These are phyloP conservation scores for Tillandsia fasciculata DNA, from an alignment of 176 grass and related monocot species.

Conservation along the genomic window DNA sequence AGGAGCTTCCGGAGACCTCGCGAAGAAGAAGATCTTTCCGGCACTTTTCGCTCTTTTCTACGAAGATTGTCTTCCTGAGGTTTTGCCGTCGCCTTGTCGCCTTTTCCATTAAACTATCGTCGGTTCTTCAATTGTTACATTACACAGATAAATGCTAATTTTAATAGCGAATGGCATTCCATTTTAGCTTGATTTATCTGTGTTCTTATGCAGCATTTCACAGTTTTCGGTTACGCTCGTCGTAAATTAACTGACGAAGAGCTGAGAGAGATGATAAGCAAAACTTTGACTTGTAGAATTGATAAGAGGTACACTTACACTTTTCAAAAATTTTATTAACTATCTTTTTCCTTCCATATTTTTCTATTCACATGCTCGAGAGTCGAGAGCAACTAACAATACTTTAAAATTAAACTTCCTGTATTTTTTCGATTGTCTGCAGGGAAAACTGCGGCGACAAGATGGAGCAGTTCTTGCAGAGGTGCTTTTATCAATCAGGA, in stretches of 20 bases:
- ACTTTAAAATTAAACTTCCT: neutral
- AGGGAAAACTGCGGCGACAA: slow-evolving; percentile 83
- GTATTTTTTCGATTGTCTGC: slow-evolving; percentile 8
- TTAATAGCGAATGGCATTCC: neutral
- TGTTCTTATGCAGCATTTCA: slow-evolving; percentile 71
- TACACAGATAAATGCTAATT: neutral
- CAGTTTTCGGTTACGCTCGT: slow-evolving; percentile 87
- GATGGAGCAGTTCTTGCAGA: slow-evolving; percentile 80
- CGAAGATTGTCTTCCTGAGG: slow-evolving; percentile 75
- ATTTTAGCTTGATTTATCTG: slow-evolving; percentile 21
- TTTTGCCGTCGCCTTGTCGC: slow-evolving; percentile 5
- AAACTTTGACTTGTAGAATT: slow-evolving; percentile 77
- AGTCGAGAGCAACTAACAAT: neutral
- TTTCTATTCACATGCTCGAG: neutral
- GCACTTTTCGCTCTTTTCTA: slow-evolving; percentile 88
- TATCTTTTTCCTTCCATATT: neutral
- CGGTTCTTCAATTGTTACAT: neutral
- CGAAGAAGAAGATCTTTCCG: slow-evolving; percentile 95
- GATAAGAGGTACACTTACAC: slow-evolving; percentile 50
- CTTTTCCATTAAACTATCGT: neutral
- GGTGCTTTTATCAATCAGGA: slow-evolving; percentile 84
- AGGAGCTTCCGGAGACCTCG: slow-evolving; percentile 93
- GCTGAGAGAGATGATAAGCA: slow-evolving; percentile 71
- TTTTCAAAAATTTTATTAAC: neutral
- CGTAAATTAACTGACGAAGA: slow-evolving; percentile 79